Conservation (phyloP, 169 alveolate species). For the Plasmodium knowlesi region DNA sequence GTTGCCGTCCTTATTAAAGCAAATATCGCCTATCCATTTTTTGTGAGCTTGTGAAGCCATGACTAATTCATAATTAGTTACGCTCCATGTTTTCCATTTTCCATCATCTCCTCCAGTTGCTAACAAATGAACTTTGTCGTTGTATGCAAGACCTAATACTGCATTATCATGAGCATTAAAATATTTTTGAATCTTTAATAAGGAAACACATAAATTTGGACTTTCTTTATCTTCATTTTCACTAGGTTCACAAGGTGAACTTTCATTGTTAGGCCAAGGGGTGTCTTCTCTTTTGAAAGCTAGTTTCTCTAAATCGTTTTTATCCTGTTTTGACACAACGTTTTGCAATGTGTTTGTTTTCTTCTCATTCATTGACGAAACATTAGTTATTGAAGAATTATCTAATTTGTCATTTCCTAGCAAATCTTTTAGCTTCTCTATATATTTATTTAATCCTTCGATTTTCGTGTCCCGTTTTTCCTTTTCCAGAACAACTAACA, state of each 20-base stretch:
- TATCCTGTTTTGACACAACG: constrained; percentile 28
- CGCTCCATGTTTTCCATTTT: constrained; percentile 73
- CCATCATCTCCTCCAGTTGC: constrained; percentile 77
- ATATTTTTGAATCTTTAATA: constrained; percentile 59
- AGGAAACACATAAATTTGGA: constrained; percentile 43
- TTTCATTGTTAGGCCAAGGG: constrained; percentile 72
- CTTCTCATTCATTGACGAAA: constrained; percentile 16
- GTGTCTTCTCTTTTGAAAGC: constrained; percentile 57
- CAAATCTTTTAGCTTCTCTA: constrained; percentile 40
- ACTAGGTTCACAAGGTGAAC: constrained; percentile 33
- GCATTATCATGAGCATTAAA: constrained; percentile 71
- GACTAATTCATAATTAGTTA: constrained; percentile 66
- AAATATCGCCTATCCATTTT: constrained; percentile 75
- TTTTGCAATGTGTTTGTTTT: constrained; percentile 13
- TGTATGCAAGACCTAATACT: constrained; percentile 72
- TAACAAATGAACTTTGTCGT: constrained; percentile 52
- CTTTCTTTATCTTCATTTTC: constrained; percentile 26
- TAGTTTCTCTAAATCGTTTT: constrained; percentile 52
- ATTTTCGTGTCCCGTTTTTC: constrained; percentile 71
- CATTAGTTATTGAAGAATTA: neutral
- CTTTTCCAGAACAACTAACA: constrained; percentile 40
- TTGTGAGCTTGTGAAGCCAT: constrained; percentile 76
- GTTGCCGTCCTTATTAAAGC: constrained; percentile 70
- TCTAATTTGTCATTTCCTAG: constrained; percentile 53
- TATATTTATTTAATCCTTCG: constrained; percentile 71